A percentile compares a stretch with the other conserved stretches of the same genome.
Conservation (phyloP, 2,329 filamentous ascomycete species). For the Cladobotryum mycophilum region DNA sequence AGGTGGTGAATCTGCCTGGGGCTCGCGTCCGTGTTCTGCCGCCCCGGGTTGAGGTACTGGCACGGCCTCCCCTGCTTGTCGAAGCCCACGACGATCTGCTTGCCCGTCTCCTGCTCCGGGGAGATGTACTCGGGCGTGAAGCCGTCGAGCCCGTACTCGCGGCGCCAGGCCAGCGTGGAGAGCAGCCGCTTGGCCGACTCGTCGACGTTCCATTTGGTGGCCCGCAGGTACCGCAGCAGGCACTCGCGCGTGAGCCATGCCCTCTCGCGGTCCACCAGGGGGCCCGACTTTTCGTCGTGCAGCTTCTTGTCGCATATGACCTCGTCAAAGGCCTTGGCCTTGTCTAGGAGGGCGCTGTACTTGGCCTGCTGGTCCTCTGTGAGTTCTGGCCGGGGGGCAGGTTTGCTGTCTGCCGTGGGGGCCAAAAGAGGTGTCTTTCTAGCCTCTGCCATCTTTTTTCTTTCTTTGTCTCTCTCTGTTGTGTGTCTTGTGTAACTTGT, state of each 20-base stretch:
- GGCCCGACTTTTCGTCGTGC: slow-evolving; percentile 51
- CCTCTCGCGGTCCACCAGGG: slow-evolving; percentile 71
- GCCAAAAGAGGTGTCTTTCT: slow-evolving; percentile 10
- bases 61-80: slow-evolving; percentile 83
- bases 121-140: slow-evolving; percentile 83
- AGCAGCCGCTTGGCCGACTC: slow-evolving; percentile 75
- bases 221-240: slow-evolving; percentile 84
- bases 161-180: slow-evolving; percentile 77
- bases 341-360: slow-evolving; percentile 69
- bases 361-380: slow-evolving; percentile 73
- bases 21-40: slow-evolving; percentile 85
- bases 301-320: slow-evolving; percentile 47
- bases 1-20: slow-evolving; percentile 88
- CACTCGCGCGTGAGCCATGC: slow-evolving; percentile 92
- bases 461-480: not conserved
- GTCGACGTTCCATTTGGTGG: slow-evolving; percentile 79
- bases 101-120: slow-evolving; percentile 92
- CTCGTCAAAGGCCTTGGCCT: slow-evolving; percentile 64
- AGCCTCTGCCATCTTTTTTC: slow-evolving; percentile 2
- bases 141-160: slow-evolving; percentile 78
- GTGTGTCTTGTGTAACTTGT: not conserved
- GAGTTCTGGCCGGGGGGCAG: slow-evolving; percentile 52
- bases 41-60: slow-evolving; percentile 80
- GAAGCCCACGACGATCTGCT: slow-evolving; percentile 84
- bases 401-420: slow-evolving; percentile 52